Percentiles rank a stretch among this genome's conserved stretches.
These are phyloP conservation scores for Cyclocybe aegerita DNA, from an alignment of 768 basidiomycete genomes.

Conservation along the genomic window DNA sequence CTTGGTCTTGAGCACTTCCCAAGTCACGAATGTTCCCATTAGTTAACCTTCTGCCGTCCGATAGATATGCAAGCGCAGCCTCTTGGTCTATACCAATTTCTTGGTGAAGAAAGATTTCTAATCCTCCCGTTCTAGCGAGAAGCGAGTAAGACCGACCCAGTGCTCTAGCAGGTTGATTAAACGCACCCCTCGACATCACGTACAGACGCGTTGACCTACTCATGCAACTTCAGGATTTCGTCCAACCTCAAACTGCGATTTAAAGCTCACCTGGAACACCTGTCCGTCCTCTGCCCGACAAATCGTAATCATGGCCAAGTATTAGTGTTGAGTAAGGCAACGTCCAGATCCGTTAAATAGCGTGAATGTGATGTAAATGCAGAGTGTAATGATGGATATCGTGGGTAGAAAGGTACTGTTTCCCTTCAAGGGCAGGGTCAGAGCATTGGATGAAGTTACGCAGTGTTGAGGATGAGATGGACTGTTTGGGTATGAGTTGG, in stretches of 20 bases:
- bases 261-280: slow-evolving; percentile 48
- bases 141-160: slow-evolving; percentile 5
- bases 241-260: too few relatives aligned
- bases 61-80: slow-evolving; percentile 72
- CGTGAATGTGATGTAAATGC: neutral
- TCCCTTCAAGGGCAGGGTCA: too few relatives aligned
- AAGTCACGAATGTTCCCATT: slow-evolving; percentile 75
- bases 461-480: too few relatives aligned
- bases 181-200: slow-evolving; percentile 77
- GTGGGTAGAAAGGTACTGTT: too few relatives aligned
- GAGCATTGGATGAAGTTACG: too few relatives aligned
- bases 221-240: neutral
- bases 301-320: slow-evolving; percentile 54
- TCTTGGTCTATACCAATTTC: slow-evolving; percentile 72
- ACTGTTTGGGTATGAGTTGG: too few relatives aligned
- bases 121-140: slow-evolving; percentile 50
- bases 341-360: slow-evolving; percentile 3
- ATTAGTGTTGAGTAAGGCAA: neutral
- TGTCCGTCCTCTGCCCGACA: slow-evolving; percentile 67
- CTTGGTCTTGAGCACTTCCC: slow-evolving; percentile 75
- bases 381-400: neutral
- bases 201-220: slow-evolving; percentile 60
- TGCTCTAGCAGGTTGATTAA: neutral
- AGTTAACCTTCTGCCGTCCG: slow-evolving; percentile 74
- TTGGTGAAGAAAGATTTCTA: slow-evolving; percentile 72